These are phyloP conservation scores for Fusarium lyarnte DNA, from an alignment of 2,329 filamentous ascomycete species.

Conservation along the genomic window DNA sequence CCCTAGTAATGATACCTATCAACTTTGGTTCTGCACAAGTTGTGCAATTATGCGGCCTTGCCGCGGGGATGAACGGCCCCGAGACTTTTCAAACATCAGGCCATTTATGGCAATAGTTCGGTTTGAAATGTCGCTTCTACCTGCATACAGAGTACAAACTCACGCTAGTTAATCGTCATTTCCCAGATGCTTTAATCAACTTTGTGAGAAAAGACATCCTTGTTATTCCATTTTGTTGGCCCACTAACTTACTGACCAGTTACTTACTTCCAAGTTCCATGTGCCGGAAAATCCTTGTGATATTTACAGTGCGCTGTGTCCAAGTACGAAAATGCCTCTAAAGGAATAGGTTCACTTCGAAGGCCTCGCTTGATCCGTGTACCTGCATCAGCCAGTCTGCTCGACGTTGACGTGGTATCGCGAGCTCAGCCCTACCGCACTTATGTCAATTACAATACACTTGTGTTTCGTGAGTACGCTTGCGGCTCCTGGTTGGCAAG, in stretches of 20 bases:
- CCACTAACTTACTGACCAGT: constrained; percentile 27
- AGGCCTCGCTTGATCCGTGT: constrained; percentile 14
- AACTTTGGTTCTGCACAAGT: constrained; percentile 5
- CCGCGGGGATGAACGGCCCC: constrained; percentile 17
- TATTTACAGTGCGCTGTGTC: constrained; percentile 15
- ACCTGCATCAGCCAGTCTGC: constrained; percentile 14
- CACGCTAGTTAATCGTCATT: constrained; percentile 39
- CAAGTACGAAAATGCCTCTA: constrained; percentile 36
- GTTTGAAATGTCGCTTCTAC: constrained; percentile 36
- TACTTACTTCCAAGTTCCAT: constrained; percentile 8
- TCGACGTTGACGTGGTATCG: constrained; percentile 34
- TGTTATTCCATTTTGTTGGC: constrained; percentile 25
- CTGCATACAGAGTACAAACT: constrained; percentile 21
- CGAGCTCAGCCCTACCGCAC: constrained; percentile 33
- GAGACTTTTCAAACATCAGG: constrained; percentile 33
- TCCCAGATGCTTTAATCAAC: constrained; percentile 32
- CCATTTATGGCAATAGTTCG: constrained; percentile 31
- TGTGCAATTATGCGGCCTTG: constrained; percentile 18
- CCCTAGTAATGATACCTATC: background rate
- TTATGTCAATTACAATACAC: constrained; percentile 11
- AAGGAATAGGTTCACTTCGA: constrained; percentile 14
- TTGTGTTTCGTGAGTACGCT: constrained; percentile 26
- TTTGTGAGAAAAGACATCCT: constrained; percentile 35
- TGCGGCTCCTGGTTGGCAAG: constrained; percentile 26
- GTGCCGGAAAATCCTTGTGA: constrained; percentile 30